Percentiles rank a stretch among this genome's conserved stretches.
phyloP scores from a whole-genome alignment of 176 grass and related monocot genomes.

The Musa beccarii region DNA sequence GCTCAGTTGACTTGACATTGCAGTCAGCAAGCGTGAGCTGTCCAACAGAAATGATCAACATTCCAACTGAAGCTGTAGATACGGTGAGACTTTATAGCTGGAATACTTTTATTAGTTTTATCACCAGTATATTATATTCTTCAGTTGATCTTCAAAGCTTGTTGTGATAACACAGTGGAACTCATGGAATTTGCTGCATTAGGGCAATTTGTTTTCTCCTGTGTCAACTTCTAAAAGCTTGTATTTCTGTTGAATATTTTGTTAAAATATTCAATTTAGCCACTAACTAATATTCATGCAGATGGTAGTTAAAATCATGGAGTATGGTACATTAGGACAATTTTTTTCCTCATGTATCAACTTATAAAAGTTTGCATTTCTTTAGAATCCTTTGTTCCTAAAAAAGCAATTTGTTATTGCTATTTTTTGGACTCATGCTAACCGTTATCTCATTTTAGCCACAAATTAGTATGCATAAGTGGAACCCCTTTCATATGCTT shows the following conservation, averaged over 20 bases:
- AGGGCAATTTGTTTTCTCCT: not conserved
- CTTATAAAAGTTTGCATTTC: not conserved
- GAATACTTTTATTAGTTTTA: not conserved
- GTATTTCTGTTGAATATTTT: not conserved
- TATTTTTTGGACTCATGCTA: not conserved
- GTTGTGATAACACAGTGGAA: not conserved
- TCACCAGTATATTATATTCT: too few species aligned
- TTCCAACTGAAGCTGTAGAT: not conserved
- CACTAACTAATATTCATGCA: too few species aligned
- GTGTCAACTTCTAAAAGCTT: not conserved
- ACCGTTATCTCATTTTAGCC: not conserved
- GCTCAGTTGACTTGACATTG: not conserved
- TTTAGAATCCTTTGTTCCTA: not conserved
- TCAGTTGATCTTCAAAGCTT: too few species aligned
- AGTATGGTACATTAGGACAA: too few species aligned
- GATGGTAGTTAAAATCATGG: too few species aligned
- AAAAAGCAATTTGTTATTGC: not conserved
- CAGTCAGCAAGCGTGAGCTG: not conserved
- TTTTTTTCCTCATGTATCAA: not conserved
- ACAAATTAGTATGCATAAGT: not conserved
- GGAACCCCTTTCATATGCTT: not conserved
- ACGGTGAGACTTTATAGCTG: not conserved
- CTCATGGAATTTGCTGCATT: not conserved
- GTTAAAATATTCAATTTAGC: not conserved
- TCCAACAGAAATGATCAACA: not conserved